Percentiles rank a stretch among this genome's conserved stretches.
Conservation (phyloP, 805 yeast genomes). For the Candida sakaeoensis region DNA sequence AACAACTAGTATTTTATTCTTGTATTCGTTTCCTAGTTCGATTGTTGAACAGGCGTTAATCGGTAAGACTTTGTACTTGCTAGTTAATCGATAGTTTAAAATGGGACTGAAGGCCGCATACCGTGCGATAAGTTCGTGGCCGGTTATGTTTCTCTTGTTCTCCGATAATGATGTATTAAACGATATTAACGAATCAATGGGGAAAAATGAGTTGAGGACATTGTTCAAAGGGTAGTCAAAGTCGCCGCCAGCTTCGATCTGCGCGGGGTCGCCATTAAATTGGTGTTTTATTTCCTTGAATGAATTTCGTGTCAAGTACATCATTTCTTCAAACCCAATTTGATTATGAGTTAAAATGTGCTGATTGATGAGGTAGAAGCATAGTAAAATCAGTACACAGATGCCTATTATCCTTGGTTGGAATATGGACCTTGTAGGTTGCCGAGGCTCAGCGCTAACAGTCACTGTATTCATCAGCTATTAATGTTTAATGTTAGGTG, state of each 20-base stretch:
- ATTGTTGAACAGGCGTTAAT: slow-evolving; percentile 26
- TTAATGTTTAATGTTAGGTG: not conserved
- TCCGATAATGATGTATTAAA: slow-evolving; percentile 21
- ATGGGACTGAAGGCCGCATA: slow-evolving; percentile 42
- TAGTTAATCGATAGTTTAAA: slow-evolving; percentile 20
- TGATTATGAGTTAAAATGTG: slow-evolving; percentile 4
- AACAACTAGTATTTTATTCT: slow-evolving; percentile 25
- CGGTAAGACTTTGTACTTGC: slow-evolving; percentile 25
- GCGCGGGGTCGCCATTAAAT: slow-evolving; percentile 8
- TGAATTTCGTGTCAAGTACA: slow-evolving; percentile 23
- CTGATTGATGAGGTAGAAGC: slow-evolving; percentile 8
- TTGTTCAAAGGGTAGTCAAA: slow-evolving; percentile 31
- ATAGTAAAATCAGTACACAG: slow-evolving; percentile 11
- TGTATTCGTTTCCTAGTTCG: slow-evolving; percentile 11
- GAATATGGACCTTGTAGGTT: slow-evolving; percentile 8
- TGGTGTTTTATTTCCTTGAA: slow-evolving; percentile 19
- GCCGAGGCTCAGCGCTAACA: slow-evolving; percentile 1
- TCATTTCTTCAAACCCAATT: slow-evolving; percentile 22
- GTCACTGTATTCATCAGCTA: not conserved
- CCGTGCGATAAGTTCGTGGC: slow-evolving; percentile 25
- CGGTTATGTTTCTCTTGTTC: slow-evolving; percentile 13
- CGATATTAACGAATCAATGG: slow-evolving; percentile 34
- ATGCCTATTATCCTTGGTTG: slow-evolving; percentile 11
- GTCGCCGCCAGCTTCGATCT: slow-evolving; percentile 13
- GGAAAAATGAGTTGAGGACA: slow-evolving; percentile 39